Percentiles rank a stretch among this genome's conserved stretches.
Conservation (phyloP, 176 grass and related monocot genomes). For the Poa pratensis region DNA sequence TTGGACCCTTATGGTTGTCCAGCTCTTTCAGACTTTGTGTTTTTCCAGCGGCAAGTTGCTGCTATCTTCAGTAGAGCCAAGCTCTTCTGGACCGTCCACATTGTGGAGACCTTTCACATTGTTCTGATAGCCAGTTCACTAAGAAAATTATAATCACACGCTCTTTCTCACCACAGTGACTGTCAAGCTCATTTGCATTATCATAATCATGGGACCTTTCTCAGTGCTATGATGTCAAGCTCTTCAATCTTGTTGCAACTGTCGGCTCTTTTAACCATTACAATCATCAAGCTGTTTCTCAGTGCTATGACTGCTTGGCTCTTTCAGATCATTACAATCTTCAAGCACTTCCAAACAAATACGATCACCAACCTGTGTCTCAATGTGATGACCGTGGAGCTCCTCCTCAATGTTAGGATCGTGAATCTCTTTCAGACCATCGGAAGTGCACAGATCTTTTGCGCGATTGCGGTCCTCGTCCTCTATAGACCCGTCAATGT, state of each 20-base stretch:
- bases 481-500: not conserved
- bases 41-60: slow-evolving; percentile 41
- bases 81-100: slow-evolving; percentile 4
- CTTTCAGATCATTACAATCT: slow-evolving; percentile 34
- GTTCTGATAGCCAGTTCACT: slow-evolving; percentile 14
- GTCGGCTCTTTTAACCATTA: slow-evolving; percentile 25
- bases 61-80: slow-evolving; percentile 30
- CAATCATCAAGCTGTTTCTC: slow-evolving; percentile 29
- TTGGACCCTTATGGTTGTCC: not conserved
- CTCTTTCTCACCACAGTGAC: not conserved
- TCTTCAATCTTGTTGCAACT: slow-evolving; percentile 12
- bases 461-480: slow-evolving; percentile 15
- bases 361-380: slow-evolving; percentile 22
- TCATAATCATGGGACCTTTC: slow-evolving; percentile 25
- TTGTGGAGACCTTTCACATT: slow-evolving; percentile 15
- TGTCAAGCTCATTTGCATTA: slow-evolving; percentile 4
- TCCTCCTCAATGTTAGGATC: slow-evolving; percentile 26
- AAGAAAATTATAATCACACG: not conserved
- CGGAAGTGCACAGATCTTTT: slow-evolving; percentile 42
- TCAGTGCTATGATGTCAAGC: not conserved
- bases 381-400: slow-evolving; percentile 21
- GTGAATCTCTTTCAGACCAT: slow-evolving; percentile 31
- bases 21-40: slow-evolving; percentile 19
- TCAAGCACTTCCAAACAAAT: slow-evolving; percentile 33
- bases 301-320: not conserved